Evolutionary conservation across 305 asterid species (phyloP), one percentile per base, ranked within the genome.

Genomic region (Striga hermonthica): DNA sequence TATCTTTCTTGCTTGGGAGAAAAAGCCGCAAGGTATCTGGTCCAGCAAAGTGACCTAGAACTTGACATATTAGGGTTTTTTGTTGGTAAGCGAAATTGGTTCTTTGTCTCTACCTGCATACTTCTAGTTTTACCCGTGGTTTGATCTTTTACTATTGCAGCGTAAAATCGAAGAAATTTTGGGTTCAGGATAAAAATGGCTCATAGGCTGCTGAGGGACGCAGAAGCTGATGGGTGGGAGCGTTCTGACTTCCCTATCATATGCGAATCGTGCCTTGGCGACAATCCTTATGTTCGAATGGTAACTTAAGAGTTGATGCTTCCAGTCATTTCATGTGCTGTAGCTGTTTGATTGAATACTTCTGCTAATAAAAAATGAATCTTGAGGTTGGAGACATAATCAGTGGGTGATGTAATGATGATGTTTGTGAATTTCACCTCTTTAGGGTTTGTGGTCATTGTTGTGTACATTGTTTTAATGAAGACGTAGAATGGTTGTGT

Each of bases 191-290:
- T 50, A 50, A 10, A 60, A 68, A 91, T 91, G 98, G 98, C 96
- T 5, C 98, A 89, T 74, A 81, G 98, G 74, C 76, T 91, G 65
- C 78, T 91, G 74, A 81, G 97, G 70, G 88, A 91, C 72, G 95
- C 75, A 5, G 98, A 87, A 78, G 90, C 95, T 4, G 98, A 91
- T 80, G 98, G 97, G 41, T 92, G 97, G 97, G 98, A 89, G 73
- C 81, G 96, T 38, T 80, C 98, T 16, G 97, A 92, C 68, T 92
- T 89, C 68, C 97, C 98, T 0, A 87, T 92, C 63, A 87, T 92
- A 7, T 92, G 98, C 36, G 97, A 87, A 74, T 89, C 97, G 10
- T 91, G 98, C 72, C 95, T 91, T 5, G 96, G 98, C 3, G 96
- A 91, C 57, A 91, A 84, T 69, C 98, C 96, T 45, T 89, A 89